Evolutionary conservation across 176 grass and related monocot genomes (phyloP).

Genomic region (Stipa capillata): DNA sequence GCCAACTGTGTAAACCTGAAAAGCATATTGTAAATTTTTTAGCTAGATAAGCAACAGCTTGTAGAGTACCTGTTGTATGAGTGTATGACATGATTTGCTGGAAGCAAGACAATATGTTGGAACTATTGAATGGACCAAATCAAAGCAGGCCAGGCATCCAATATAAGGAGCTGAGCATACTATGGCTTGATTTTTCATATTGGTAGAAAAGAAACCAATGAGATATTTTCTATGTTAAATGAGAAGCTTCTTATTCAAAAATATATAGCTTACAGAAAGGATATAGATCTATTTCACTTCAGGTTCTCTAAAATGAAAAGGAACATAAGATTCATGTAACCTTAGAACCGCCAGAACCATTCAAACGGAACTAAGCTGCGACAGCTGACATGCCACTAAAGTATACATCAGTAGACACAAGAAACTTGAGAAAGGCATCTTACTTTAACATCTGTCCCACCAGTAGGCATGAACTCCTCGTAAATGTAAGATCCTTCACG

Average conservation of each 20-base stretch:
- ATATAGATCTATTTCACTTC: neutral
- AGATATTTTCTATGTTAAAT: neutral
- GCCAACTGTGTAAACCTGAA: constrained; percentile 98
- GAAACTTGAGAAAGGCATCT: constrained; percentile 7
- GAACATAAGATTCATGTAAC: neutral
- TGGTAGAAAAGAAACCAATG: neutral
- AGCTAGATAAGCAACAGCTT: constrained; percentile 6
- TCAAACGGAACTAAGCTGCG: constrained; percentile 13
- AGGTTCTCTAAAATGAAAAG: neutral
- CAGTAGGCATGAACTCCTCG: constrained; percentile 99
- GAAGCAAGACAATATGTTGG: neutral
- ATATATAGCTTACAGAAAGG: neutral
- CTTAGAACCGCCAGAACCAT: neutral
- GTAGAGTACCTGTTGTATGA: neutral
- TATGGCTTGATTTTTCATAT: neutral
- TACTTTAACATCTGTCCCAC: constrained; percentile 99
- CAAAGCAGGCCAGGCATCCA: neutral
- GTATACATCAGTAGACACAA: neutral
- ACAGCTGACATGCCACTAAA: neutral
- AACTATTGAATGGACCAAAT: neutral
- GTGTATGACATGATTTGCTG: neutral
- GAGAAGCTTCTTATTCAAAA: neutral
- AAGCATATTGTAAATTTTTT: constrained; percentile 10
- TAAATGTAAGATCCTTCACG: constrained; percentile 99
- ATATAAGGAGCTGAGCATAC: neutral